Conservation (phyloP, 192 early-diverging fungal species). For the Backusella psychrophila region DNA sequence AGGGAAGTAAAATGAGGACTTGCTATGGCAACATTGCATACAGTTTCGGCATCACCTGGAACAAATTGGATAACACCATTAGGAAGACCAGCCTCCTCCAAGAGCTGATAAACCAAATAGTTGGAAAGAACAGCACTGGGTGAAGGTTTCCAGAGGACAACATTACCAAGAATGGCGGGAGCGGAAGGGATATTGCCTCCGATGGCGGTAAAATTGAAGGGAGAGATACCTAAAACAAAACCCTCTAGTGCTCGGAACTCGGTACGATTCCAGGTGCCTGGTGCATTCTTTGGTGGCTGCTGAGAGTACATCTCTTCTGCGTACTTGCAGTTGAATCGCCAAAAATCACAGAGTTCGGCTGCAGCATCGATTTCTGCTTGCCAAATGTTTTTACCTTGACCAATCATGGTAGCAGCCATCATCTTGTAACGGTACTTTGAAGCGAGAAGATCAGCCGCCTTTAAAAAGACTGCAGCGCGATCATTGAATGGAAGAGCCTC, state of each 20-base stretch:
- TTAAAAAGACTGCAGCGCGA: constrained; percentile 93
- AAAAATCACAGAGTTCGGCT: constrained; percentile 95
- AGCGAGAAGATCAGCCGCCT: constrained; percentile 90
- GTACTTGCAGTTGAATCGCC: constrained; percentile 94
- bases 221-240: constrained; percentile 96
- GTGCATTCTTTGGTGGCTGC: constrained; percentile 88
- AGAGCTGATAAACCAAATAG: constrained; percentile 86
- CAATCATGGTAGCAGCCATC: constrained; percentile 96
- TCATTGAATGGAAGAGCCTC: constrained; percentile 93
- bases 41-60: constrained; percentile 81
- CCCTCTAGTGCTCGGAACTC: constrained; percentile 97
- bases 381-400: constrained; percentile 98
- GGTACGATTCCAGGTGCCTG: constrained; percentile 88
- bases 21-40: constrained; percentile 76
- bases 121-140: constrained; percentile 84
- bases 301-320: constrained; percentile 90
- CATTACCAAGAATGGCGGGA: constrained; percentile 97
- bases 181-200: constrained; percentile 92
- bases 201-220: constrained; percentile 99
- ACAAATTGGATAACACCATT: constrained; percentile 98
- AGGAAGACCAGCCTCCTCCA: constrained; percentile 95
- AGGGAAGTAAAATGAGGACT: constrained; percentile 95
- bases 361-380: constrained; percentile 99
- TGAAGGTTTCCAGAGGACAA: constrained; percentile 97
- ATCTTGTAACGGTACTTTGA: constrained; percentile 81